Conservation (phyloP, 176 grass and related monocot genomes). For the Eleusine coracana region DNA sequence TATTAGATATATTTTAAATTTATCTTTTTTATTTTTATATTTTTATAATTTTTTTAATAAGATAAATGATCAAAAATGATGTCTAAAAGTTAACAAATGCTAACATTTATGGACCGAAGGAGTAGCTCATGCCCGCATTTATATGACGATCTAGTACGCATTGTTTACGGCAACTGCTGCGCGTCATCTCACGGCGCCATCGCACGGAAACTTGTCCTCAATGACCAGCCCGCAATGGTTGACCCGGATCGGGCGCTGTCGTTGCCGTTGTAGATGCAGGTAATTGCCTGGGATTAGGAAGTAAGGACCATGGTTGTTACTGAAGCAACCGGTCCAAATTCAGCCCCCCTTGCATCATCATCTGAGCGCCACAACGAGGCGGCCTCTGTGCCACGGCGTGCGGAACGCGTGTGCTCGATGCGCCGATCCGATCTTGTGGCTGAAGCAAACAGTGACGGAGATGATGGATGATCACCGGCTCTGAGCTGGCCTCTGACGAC, state of each 20-base stretch:
- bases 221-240: conserved; percentile 25
- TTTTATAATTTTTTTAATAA: too few species aligned
- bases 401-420: too few species aligned
- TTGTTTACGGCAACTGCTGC: neutral
- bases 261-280: neutral
- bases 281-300: neutral
- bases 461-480: too few species aligned
- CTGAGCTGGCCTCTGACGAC: neutral
- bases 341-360: neutral
- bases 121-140: neutral
- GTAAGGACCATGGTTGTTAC: conserved; percentile 14
- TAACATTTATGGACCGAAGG: too few species aligned
- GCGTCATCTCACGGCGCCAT: neutral
- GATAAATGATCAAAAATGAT: too few species aligned
- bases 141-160: conserved; percentile 13
- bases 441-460: neutral
- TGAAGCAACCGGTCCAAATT: neutral
- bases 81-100: too few species aligned
- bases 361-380: neutral
- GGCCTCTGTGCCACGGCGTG: too few species aligned
- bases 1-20: too few species aligned
- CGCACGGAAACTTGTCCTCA: neutral
- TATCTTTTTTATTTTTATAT: too few species aligned
- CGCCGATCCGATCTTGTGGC: neutral
- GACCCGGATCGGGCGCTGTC: conserved; percentile 34